These are phyloP conservation scores for Niebla homalea DNA, from an alignment of 495 filamentous ascomycete genomes.

Conservation along the genomic window DNA sequence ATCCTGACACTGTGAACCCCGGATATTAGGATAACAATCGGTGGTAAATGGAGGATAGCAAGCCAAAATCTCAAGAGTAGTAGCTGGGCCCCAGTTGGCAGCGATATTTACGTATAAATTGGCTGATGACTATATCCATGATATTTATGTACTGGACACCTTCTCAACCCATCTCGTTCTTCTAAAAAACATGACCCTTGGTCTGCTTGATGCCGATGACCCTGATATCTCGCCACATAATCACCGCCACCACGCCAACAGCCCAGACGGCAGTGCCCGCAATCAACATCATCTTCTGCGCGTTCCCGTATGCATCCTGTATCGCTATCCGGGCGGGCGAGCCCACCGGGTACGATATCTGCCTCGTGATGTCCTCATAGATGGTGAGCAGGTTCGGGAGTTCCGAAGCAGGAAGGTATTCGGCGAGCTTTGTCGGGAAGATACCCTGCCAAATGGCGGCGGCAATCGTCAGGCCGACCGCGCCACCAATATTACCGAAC, in stretches of 20 bases:
- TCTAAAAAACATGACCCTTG: conserved; percentile 20
- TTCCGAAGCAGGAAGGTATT: conserved; percentile 39
- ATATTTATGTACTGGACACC: too few species aligned
- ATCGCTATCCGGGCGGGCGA: conserved; percentile 40
- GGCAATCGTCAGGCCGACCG: conserved; percentile 47
- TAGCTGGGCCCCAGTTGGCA: too few species aligned
- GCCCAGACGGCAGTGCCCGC: conserved; percentile 33
- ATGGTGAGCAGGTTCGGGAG: conserved; percentile 31
- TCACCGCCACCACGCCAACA: conserved; percentile 31
- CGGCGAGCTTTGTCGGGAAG: conserved; percentile 37
- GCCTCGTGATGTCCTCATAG: conserved; percentile 35
- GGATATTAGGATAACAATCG: too few species aligned
- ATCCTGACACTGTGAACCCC: too few species aligned
- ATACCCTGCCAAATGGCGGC: conserved; percentile 54
- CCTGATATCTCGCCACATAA: conserved; percentile 42
- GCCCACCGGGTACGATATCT: conserved; percentile 40
- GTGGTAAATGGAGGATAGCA: too few species aligned
- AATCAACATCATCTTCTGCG: conserved; percentile 43
- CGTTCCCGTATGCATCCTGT: conserved; percentile 38
- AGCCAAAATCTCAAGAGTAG: too few species aligned
- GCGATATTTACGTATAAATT: too few species aligned
- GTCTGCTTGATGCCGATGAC: conserved; percentile 37
- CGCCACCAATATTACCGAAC: conserved; percentile 49
- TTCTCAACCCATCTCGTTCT: neutral
- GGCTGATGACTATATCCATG: too few species aligned